Conservation (phyloP, 2,329 filamentous ascomycete species). For the Ambrosiella xylebori region DNA sequence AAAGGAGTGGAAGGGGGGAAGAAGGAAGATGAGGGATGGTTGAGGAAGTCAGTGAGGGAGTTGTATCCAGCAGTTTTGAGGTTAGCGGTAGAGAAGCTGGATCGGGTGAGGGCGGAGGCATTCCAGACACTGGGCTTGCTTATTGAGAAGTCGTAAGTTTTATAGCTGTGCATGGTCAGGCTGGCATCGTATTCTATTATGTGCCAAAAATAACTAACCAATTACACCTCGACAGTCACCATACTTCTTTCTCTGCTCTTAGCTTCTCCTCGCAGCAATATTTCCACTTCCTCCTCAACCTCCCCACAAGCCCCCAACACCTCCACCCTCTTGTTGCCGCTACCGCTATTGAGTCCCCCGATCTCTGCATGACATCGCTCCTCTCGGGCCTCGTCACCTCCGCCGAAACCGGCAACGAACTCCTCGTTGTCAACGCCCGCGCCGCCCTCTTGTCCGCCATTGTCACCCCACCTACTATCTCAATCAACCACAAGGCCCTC, state of each 20-base stretch:
- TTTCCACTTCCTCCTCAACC: conserved; percentile 35
- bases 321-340: conserved; percentile 23
- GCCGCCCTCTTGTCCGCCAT: conserved; percentile 37
- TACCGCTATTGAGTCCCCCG: conserved; percentile 19
- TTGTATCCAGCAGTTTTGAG: conserved; percentile 40
- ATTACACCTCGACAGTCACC: conserved; percentile 20
- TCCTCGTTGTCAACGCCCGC: conserved; percentile 52
- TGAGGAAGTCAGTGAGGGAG: conserved; percentile 19
- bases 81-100: conserved; percentile 74
- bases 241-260: conserved; percentile 21
- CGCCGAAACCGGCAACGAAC: conserved; percentile 62
- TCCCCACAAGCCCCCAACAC: conserved; percentile 22
- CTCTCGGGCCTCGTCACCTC: conserved; percentile 54
- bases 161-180: no score
- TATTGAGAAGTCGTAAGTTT: conserved; percentile 29
- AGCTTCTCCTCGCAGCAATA: conserved; percentile 43
- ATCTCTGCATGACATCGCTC: conserved; percentile 33
- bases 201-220: conserved; percentile 7
- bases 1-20: conserved; percentile 18
- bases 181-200: background rate
- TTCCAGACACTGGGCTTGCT: conserved; percentile 34
- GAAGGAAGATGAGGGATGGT: conserved; percentile 16
- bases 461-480: background rate
- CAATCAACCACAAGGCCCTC: conserved; percentile 19
- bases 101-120: conserved; percentile 59